Evolutionary conservation across 2,329 filamentous ascomycete species (phyloP).

Genomic region (Claviceps sp.): DNA sequence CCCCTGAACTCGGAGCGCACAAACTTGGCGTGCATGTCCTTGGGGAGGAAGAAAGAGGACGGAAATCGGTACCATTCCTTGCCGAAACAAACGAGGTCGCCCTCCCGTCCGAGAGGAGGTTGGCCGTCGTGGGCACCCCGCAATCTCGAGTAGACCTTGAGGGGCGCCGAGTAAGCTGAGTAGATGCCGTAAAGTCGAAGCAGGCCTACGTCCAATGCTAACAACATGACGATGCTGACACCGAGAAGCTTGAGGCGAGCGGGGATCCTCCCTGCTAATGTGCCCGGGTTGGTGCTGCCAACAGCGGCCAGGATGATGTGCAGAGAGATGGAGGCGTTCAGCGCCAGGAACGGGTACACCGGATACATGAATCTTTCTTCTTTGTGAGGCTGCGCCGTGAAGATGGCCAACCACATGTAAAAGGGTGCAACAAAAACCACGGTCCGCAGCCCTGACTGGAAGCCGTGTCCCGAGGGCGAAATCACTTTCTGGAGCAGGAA

Average conservation of each 20-base stretch:
- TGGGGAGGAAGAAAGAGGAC: conserved; percentile 78
- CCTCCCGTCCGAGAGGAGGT: conserved; percentile 36
- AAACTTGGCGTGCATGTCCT: conserved; percentile 76
- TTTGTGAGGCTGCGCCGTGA: conserved; percentile 88
- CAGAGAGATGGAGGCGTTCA: conserved; percentile 76
- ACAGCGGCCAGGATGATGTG: conserved; percentile 68
- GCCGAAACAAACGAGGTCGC: conserved; percentile 70
- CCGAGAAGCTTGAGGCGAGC: conserved; percentile 56
- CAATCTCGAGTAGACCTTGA: conserved; percentile 56
- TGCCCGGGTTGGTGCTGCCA: conserved; percentile 54
- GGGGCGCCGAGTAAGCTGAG: conserved; percentile 70
- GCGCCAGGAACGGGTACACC: conserved; percentile 74
- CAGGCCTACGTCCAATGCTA: conserved; percentile 52
- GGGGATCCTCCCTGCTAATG: conserved; percentile 58
- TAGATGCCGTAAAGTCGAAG: conserved; percentile 65
- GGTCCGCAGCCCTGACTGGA: conserved; percentile 59
- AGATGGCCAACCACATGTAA: conserved; percentile 88
- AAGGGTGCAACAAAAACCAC: conserved; percentile 72
- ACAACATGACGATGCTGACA: conserved; percentile 46
- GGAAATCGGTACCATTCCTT: conserved; percentile 99
- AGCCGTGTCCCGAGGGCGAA: conserved; percentile 45
- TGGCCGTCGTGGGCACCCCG: conserved; percentile 34
- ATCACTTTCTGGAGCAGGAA: conserved; percentile 60
- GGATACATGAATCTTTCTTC: conserved; percentile 99
- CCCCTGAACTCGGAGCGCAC: conserved; percentile 82